Evolutionary conservation across 768 basidiomycete genomes (phyloP).

Genomic region (Mycena rebaudengoi): DNA sequence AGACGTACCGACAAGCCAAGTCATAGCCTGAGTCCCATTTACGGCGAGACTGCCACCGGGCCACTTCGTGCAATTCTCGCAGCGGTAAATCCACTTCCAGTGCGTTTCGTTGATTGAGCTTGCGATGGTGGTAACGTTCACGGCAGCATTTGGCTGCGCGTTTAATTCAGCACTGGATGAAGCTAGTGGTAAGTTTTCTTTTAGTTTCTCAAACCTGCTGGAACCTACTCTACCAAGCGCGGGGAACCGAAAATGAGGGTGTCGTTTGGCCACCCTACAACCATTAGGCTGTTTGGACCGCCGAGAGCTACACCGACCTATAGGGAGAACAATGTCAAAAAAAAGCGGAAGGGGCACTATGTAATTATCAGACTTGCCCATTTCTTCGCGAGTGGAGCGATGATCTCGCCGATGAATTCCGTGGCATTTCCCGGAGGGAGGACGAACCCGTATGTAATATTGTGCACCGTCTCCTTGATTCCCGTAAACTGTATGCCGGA

Average conservation of each 20-base stretch:
- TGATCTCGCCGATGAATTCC: slow-evolving; percentile 52
- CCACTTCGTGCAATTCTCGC: slow-evolving; percentile 49
- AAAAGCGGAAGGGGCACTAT: not conserved
- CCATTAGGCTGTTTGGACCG: slow-evolving; percentile 43
- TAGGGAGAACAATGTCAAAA: not conserved
- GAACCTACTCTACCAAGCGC: not conserved
- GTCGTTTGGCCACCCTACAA: slow-evolving; percentile 50
- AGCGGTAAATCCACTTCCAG: slow-evolving; percentile 51
- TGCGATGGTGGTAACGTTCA: slow-evolving; percentile 24
- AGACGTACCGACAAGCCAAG: slow-evolving; percentile 3
- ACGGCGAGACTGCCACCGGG: not conserved
- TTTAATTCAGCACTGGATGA: not conserved
- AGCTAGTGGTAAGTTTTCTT: too few species aligned
- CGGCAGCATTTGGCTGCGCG: slow-evolving; percentile 40
- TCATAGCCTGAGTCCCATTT: slow-evolving; percentile 1
- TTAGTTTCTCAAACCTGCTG: not conserved
- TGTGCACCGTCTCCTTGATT: slow-evolving; percentile 40
- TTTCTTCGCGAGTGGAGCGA: slow-evolving; percentile 44
- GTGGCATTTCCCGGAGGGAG: slow-evolving; percentile 39
- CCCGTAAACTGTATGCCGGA: slow-evolving; percentile 44
- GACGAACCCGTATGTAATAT: slow-evolving; percentile 43
- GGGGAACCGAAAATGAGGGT: slow-evolving; percentile 39
- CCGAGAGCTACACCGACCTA: slow-evolving; percentile 39
- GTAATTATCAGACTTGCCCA: slow-evolving; percentile 38
- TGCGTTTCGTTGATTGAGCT: slow-evolving; percentile 45